phyloP scores from a whole-genome alignment of 805 yeast species.

The Candida montana region DNA sequence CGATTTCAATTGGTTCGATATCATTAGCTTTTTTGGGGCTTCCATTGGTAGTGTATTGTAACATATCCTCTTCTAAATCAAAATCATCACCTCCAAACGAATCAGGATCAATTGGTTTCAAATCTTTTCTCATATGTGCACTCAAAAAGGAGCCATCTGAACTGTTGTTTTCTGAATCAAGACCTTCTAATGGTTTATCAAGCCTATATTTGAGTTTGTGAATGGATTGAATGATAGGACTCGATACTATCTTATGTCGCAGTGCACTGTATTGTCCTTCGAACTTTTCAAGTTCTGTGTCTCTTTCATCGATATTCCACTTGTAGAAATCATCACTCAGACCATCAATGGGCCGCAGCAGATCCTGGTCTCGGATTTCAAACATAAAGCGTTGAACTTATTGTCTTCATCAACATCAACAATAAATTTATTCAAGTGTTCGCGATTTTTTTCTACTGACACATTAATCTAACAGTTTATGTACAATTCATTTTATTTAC shows the following conservation, averaged over 20 bases:
- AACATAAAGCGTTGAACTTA: too few relatives aligned
- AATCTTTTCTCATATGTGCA: conserved; percentile 19
- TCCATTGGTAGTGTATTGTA: conserved; percentile 11
- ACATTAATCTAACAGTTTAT: neutral
- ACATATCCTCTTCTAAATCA: conserved; percentile 18
- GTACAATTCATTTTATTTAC: neutral
- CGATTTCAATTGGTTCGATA: conserved; percentile 3
- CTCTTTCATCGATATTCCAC: conserved; percentile 5
- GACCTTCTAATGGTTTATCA: conserved; percentile 18
- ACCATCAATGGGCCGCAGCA: neutral
- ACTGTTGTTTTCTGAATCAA: conserved; percentile 5
- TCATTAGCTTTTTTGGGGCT: neutral
- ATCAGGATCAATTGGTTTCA: conserved; percentile 19
- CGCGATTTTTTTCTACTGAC: neutral
- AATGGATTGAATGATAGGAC: conserved; percentile 34
- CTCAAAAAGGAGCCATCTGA: conserved; percentile 15
- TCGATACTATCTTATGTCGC: conserved; percentile 35
- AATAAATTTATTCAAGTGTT: too few relatives aligned
- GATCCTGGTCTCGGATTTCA: conserved; percentile 6
- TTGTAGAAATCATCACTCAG: conserved; percentile 4
- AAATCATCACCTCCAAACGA: conserved; percentile 20
- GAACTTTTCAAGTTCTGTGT: neutral
- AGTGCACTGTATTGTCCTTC: conserved; percentile 18
- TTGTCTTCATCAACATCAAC: too few relatives aligned
- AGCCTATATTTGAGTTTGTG: conserved; percentile 25